Percentiles rank a stretch among this genome's conserved stretches.
Evolutionary conservation across 768 basidiomycete species (phyloP).

Genomic region (Tulasnella sp.): DNA sequence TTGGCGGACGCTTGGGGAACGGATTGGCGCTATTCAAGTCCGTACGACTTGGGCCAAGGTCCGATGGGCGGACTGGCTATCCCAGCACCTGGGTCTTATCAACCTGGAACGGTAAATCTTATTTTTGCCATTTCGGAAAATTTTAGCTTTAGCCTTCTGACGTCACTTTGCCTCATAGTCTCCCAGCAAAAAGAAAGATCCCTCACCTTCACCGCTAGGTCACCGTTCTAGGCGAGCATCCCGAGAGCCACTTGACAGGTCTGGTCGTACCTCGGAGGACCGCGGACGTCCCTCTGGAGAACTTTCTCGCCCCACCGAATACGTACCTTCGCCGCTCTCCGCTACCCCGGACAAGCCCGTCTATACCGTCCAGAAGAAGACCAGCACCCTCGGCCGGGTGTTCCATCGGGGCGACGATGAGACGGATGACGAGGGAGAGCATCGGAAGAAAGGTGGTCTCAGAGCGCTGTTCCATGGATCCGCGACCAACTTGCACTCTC

Average conservation of each 20-base stretch:
- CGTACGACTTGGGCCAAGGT: constrained; percentile 35
- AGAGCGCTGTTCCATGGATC: constrained; percentile 24
- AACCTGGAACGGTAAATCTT: constrained; percentile 20
- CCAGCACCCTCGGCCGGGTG: neutral
- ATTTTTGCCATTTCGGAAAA: constrained; percentile 10
- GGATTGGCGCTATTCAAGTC: constrained; percentile 35
- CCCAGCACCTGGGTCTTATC: constrained; percentile 4
- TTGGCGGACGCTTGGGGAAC: constrained; percentile 35
- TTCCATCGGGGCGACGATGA: constrained; percentile 7
- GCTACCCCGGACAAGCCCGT: constrained; percentile 6
- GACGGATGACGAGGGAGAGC: neutral
- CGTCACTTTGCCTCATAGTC: constrained; percentile 22
- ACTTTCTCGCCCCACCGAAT: neutral
- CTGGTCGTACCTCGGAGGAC: constrained; percentile 14
- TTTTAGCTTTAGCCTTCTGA: neutral
- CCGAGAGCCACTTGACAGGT: constrained; percentile 10
- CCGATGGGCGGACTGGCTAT: constrained; percentile 18
- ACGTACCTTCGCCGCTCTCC: constrained; percentile 8
- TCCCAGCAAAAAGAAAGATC: neutral
- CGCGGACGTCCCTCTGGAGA: constrained; percentile 16
- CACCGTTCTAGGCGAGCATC: constrained; percentile 11
- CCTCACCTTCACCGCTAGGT: constrained; percentile 19
- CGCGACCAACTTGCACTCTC: neutral
- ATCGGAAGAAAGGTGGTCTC: constrained; percentile 18
- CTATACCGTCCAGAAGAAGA: neutral